Conservation (phyloP, 2,329 filamentous ascomycete genomes). For the Coleophoma eucalyptorum region DNA sequence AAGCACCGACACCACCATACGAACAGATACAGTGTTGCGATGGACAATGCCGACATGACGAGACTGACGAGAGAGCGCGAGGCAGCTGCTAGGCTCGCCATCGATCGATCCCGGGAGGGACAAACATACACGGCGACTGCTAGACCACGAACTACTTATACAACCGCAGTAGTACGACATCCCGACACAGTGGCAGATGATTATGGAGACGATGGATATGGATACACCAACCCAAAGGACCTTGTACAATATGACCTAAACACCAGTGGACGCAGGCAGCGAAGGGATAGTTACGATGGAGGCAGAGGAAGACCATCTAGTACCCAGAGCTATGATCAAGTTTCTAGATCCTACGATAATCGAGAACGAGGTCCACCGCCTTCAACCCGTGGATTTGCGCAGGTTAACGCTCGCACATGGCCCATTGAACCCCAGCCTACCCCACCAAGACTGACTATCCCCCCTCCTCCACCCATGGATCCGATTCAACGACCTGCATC, state of each 20-base stretch:
- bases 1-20: constrained; percentile 32
- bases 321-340: constrained; percentile 21
- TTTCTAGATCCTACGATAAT: constrained; percentile 32
- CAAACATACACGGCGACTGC: constrained; percentile 16
- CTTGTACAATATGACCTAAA: constrained; percentile 59
- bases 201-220: constrained; percentile 56
- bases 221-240: constrained; percentile 61
- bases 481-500: constrained; percentile 18
- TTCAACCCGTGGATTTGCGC: constrained; percentile 67
- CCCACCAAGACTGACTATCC: constrained; percentile 40
- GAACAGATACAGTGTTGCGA: constrained; percentile 41
- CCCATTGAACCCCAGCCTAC: constrained; percentile 41
- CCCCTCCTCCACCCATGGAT: constrained; percentile 21
- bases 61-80: constrained; percentile 17
- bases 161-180: constrained; percentile 29
- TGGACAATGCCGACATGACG: constrained; percentile 45
- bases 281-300: constrained; percentile 52
- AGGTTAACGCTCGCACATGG: constrained; percentile 47
- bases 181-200: constrained; percentile 39
- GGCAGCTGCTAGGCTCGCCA: constrained; percentile 10
- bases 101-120: constrained; percentile 16
- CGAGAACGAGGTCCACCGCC: constrained; percentile 54
- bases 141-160: constrained; percentile 13
- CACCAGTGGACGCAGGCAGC: constrained; percentile 37
- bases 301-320: constrained; percentile 29